Conservation (phyloP, 2,329 filamentous ascomycete genomes). For the Epichloe sp. region DNA sequence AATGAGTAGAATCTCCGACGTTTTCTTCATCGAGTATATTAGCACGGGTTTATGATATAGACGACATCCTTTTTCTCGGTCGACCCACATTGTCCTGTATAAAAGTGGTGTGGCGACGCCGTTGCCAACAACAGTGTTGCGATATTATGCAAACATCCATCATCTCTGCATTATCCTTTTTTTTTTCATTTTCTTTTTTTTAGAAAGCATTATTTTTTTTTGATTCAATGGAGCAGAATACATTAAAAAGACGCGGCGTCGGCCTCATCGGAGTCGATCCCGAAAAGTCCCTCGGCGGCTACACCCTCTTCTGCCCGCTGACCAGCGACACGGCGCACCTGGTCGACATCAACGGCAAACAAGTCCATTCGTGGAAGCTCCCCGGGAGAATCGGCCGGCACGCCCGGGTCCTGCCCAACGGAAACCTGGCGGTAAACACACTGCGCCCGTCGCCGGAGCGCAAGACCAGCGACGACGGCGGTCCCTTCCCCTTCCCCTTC, state of each 20-base stretch:
- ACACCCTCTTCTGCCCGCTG: slow-evolving; percentile 18
- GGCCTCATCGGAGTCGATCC: slow-evolving; percentile 17
- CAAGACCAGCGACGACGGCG: slow-evolving; percentile 11
- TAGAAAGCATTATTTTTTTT: too few species aligned
- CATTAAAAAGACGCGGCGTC: slow-evolving; percentile 15
- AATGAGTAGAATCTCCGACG: too few species aligned
- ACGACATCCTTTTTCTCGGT: not conserved
- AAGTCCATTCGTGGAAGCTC: slow-evolving; percentile 18
- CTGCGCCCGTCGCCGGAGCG: slow-evolving; percentile 8
- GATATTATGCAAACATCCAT: not conserved
- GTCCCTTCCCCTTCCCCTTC: slow-evolving; percentile 15
- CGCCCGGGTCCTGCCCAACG: slow-evolving; percentile 15
- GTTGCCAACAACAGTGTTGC: not conserved
- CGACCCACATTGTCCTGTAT: not conserved
- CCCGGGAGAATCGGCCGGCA: slow-evolving; percentile 16
- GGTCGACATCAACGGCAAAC: slow-evolving; percentile 15
- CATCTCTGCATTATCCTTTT: not conserved
- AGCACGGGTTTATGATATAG: not conserved
- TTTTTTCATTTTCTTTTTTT: too few species aligned
- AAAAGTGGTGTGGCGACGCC: not conserved
- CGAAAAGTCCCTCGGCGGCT: slow-evolving; percentile 13
- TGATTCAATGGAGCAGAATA: slow-evolving; percentile 17
- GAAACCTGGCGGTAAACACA: slow-evolving; percentile 19
- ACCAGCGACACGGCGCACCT: slow-evolving; percentile 15
- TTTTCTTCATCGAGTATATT: too few species aligned